phyloP scores from a whole-genome alignment of 129 eudicot genomes.

The Escallonia rubra region DNA sequence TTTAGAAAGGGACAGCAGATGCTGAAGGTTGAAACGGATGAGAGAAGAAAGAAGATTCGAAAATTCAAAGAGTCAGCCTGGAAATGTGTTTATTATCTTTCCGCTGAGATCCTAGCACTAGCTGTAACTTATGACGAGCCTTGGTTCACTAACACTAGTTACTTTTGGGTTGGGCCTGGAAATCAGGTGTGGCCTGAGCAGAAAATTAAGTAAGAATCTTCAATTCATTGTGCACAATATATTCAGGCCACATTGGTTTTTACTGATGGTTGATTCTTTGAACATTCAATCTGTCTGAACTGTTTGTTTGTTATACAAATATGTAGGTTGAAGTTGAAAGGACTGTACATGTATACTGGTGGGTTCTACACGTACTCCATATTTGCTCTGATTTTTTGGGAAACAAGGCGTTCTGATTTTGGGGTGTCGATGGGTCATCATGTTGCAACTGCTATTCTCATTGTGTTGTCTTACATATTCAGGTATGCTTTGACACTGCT shows the following conservation, averaged over 20 bases:
- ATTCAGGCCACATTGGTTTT: background rate
- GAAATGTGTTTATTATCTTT: slow-evolving; percentile 82
- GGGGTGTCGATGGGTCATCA: slow-evolving; percentile 95
- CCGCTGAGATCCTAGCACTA: slow-evolving; percentile 75
- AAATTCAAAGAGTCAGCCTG: slow-evolving; percentile 94
- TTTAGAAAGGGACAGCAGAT: slow-evolving; percentile 30
- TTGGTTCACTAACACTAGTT: slow-evolving; percentile 71
- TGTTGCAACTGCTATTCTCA: slow-evolving; percentile 61
- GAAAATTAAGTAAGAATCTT: slow-evolving; percentile 53
- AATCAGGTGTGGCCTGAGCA: slow-evolving; percentile 83
- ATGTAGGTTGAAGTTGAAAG: slow-evolving; percentile 72
- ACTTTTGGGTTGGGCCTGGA: slow-evolving; percentile 79
- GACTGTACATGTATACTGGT: slow-evolving; percentile 65
- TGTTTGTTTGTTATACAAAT: slow-evolving; percentile 2
- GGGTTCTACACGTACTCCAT: slow-evolving; percentile 84
- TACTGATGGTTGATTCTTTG: background rate
- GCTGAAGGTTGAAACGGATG: slow-evolving; percentile 36
- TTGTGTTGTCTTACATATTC: slow-evolving; percentile 55
- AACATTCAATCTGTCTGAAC: background rate
- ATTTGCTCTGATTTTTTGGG: slow-evolving; percentile 88
- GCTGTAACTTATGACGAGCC: slow-evolving; percentile 75
- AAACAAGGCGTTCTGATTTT: slow-evolving; percentile 90
- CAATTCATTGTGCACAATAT: background rate
- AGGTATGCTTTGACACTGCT: slow-evolving; percentile 34
- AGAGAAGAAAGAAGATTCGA: slow-evolving; percentile 44